phyloP scores from a whole-genome alignment of 2,329 filamentous ascomycete genomes.

The Alternaria arbusti region DNA sequence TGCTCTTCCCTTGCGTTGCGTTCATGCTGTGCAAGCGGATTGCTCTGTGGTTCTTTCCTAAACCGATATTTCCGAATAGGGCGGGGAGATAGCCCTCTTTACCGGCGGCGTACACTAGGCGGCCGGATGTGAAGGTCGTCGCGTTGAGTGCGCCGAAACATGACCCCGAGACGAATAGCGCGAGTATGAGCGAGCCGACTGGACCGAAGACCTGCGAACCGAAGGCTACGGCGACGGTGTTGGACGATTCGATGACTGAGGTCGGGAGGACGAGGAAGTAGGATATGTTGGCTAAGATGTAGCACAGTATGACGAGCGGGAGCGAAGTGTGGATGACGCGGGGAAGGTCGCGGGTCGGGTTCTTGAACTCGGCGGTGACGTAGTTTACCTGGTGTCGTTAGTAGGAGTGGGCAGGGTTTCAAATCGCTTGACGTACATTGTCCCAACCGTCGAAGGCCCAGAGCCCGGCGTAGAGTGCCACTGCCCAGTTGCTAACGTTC shows the following conservation, averaged over 20 bases:
- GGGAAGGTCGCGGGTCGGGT: constrained; percentile 86
- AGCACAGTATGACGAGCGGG: constrained; percentile 88
- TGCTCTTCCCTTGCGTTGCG: constrained; percentile 23
- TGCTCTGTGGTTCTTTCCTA: constrained; percentile 56
- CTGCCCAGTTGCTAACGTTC: constrained; percentile 85
- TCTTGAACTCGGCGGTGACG: constrained; percentile 94
- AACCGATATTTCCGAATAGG: constrained; percentile 82
- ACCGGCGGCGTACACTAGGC: constrained; percentile 90
- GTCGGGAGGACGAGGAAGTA: constrained; percentile 94
- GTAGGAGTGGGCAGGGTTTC: constrained; percentile 9
- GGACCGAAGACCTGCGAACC: constrained; percentile 88
- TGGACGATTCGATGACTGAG: constrained; percentile 79
- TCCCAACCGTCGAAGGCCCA: constrained; percentile 99
- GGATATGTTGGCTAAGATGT: constrained; percentile 87
- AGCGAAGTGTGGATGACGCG: constrained; percentile 96
- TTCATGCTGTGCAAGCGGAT: constrained; percentile 42
- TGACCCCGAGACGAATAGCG: constrained; percentile 85
- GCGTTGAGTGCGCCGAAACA: constrained; percentile 96
- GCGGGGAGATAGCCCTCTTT: constrained; percentile 92
- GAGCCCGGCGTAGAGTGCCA: constrained; percentile 91
- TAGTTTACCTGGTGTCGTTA: constrained; percentile 78
- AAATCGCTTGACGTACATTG: constrained; percentile 69
- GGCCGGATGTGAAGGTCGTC: constrained; percentile 89
- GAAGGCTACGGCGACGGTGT: constrained; percentile 96
- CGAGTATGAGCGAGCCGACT: constrained; percentile 80